phyloP scores from a whole-genome alignment of 75 land plant genomes.

The Pinus taeda region DNA sequence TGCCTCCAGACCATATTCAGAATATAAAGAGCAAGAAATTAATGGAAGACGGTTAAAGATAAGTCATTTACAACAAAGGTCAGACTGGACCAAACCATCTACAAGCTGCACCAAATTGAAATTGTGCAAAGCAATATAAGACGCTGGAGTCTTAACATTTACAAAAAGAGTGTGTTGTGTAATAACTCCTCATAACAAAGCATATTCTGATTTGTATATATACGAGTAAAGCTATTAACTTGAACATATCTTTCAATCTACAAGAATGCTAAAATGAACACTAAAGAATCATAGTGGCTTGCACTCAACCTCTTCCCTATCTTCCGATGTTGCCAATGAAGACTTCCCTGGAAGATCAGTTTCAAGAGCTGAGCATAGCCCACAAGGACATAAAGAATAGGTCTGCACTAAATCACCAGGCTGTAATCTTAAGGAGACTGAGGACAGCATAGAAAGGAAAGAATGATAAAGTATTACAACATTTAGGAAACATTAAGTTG shows the following conservation, averaged over 20 bases:
- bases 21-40: not conserved
- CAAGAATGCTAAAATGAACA: conserved; percentile 2
- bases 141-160: not conserved
- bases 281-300: conserved; percentile 8
- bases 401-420: not conserved
- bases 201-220: not conserved
- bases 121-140: not conserved
- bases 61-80: not conserved
- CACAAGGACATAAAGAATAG: not conserved
- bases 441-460: not conserved
- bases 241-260: not conserved
- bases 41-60: not conserved
- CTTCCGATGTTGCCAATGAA: not conserved
- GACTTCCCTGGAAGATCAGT: conserved; percentile 1
- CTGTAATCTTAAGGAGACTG: not conserved
- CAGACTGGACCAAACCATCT: not conserved
- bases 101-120: not conserved
- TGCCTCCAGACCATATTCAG: not conserved
- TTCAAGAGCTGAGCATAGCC: not conserved
- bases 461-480: conserved; percentile 7
- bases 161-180: not conserved
- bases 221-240: not conserved
- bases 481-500: not conserved
- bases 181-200: not conserved
- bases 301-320: conserved; percentile 3